These are phyloP conservation scores for Ophiocytium majus DNA, from an alignment of 352 stramenopile species.

Conservation along the genomic window DNA sequence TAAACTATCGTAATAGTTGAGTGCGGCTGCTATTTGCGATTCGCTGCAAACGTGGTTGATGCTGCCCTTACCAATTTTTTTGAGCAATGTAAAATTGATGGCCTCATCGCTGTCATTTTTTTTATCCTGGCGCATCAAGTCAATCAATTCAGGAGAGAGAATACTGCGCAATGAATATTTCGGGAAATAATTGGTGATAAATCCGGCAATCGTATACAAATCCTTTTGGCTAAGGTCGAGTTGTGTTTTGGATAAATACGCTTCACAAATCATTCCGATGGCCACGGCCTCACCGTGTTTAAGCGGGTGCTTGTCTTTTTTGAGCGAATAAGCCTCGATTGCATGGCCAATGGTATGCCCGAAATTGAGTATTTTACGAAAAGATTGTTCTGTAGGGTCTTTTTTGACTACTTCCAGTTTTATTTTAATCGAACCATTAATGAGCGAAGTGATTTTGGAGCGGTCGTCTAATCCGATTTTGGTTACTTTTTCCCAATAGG, in stretches of 20 bases:
- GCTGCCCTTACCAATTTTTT: too few species aligned
- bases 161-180: background rate
- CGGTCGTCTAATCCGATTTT: background rate
- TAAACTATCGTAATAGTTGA: background rate
- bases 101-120: background rate
- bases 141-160: background rate
- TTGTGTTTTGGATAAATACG: background rate
- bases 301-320: background rate
- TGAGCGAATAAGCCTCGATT: background rate
- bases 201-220: background rate
- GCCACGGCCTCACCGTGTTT: background rate
- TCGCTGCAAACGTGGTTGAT: too few species aligned
- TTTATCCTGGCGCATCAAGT: background rate
- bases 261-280: constrained; percentile 3
- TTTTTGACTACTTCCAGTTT: background rate
- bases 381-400: background rate
- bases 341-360: background rate
- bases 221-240: background rate
- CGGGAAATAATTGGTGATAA: background rate
- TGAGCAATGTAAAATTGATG: too few species aligned
- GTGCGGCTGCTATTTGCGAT: background rate
- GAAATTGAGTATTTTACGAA: background rate
- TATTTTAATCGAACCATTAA: background rate
- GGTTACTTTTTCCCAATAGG: too few species aligned
- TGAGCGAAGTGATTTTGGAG: background rate